These are phyloP conservation scores for Mesembryanthemum crystallinum DNA, from an alignment of 148 eudicot genomes.

Conservation along the genomic window DNA sequence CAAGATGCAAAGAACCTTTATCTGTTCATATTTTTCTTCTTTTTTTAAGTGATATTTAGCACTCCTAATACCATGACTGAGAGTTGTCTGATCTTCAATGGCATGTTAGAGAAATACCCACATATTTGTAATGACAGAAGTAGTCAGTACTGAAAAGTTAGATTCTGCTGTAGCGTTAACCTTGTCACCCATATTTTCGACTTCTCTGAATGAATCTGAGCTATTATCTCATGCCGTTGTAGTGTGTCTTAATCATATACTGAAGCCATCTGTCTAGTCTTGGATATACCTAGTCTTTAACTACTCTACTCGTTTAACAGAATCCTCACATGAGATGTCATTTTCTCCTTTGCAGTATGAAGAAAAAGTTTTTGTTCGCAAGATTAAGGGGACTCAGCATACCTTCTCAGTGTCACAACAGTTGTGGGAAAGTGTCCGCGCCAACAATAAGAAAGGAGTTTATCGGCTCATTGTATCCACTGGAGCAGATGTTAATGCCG, in stretches of 20 bases:
- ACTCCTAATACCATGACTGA: too few relatives aligned
- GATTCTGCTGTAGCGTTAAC: too few relatives aligned
- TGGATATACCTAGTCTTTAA: neutral
- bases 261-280: neutral
- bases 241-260: neutral
- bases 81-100: too few relatives aligned
- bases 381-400: constrained; percentile 50
- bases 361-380: constrained; percentile 74
- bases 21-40: too few relatives aligned
- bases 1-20: too few relatives aligned
- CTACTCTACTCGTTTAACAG: neutral
- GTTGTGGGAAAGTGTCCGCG: constrained; percentile 78
- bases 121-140: too few relatives aligned
- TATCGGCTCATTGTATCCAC: constrained; percentile 75
- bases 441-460: constrained; percentile 72
- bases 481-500: constrained; percentile 69
- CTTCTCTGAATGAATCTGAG: too few relatives aligned
- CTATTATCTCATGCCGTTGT: neutral
- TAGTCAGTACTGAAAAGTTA: too few relatives aligned
- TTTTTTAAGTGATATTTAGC: too few relatives aligned
- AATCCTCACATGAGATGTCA: constrained; percentile 8
- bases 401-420: constrained; percentile 66
- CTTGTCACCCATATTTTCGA: too few relatives aligned
- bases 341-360: constrained; percentile 52
- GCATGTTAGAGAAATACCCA: too few relatives aligned